phyloP scores from a whole-genome alignment of 176 grass and related monocot species.

The Juncus inflexus region DNA sequence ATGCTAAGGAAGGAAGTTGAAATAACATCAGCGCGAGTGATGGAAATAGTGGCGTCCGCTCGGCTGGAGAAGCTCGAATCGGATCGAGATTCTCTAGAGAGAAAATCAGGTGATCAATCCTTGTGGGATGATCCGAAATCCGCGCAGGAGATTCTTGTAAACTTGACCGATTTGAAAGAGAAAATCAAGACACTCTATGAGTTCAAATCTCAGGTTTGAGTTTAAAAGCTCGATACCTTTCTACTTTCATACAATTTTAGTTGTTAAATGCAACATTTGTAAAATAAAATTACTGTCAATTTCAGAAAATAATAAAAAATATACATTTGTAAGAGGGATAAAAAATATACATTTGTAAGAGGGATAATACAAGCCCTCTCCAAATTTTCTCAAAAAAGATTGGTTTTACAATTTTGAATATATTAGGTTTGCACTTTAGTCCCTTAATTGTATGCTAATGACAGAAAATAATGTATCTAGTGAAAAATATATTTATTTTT shows the following conservation, averaged over 20 bases:
- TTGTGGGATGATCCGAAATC: slow-evolving; percentile 95
- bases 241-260: neutral
- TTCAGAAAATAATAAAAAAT: too few relatives aligned
- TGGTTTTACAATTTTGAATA: neutral
- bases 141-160: slow-evolving; percentile 79
- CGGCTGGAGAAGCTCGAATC: slow-evolving; percentile 54
- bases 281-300: too few relatives aligned
- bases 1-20: slow-evolving; percentile 86
- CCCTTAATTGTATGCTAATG: too few relatives aligned
- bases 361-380: too few relatives aligned
- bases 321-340: too few relatives aligned
- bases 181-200: slow-evolving; percentile 73
- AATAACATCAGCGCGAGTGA: slow-evolving; percentile 43
- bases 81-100: slow-evolving; percentile 58
- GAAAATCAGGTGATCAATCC: slow-evolving; percentile 58
- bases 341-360: too few relatives aligned
- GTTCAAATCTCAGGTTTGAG: slow-evolving; percentile 67
- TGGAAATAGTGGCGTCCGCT: slow-evolving; percentile 65
- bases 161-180: slow-evolving; percentile 85
- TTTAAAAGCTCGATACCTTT: neutral
- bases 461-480: too few relatives aligned
- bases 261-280: neutral
- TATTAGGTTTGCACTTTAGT: neutral
- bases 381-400: too few relatives aligned
- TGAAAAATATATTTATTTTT: too few relatives aligned